Evolutionary conservation across 192 early-diverging fungal species (phyloP).

Genomic region (Chytriomyces sp.): DNA sequence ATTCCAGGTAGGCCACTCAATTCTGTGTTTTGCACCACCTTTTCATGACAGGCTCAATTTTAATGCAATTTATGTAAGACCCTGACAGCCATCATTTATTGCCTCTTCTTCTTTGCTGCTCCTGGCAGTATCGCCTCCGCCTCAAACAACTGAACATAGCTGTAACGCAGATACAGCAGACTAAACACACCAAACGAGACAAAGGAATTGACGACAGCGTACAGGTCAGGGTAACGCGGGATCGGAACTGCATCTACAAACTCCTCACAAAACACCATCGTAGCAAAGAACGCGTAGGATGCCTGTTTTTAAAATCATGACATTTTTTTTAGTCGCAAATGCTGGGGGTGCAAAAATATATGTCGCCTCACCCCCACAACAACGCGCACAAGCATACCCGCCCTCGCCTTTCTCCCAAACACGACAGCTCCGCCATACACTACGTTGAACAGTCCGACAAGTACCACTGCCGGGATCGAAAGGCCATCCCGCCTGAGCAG

Average conservation of each 20-base stretch:
- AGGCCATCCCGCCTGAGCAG: slow-evolving; percentile 78
- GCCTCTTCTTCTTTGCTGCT: not conserved
- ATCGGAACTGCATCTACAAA: slow-evolving; percentile 61
- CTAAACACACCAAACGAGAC: slow-evolving; percentile 70
- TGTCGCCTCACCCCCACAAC: slow-evolving; percentile 36
- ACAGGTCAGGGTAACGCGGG: slow-evolving; percentile 75
- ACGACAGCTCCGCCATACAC: not conserved
- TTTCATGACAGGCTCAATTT: no score
- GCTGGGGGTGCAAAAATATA: no score
- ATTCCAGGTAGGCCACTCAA: no score
- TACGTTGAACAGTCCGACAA: slow-evolving; percentile 60
- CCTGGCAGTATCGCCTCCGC: not conserved
- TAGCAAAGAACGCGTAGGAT: slow-evolving; percentile 52
- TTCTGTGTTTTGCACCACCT: no score
- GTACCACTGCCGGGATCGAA: slow-evolving; percentile 68
- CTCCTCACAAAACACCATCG: slow-evolving; percentile 61
- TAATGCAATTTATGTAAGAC: no score
- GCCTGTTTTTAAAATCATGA: slow-evolving; percentile 41
- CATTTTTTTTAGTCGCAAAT: no score
- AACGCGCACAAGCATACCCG: not conserved
- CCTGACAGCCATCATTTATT: no score
- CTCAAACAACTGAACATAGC: slow-evolving; percentile 58
- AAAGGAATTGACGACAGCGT: slow-evolving; percentile 75
- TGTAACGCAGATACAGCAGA: slow-evolving; percentile 70
- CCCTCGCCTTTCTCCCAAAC: not conserved